A percentile compares a stretch with the other conserved stretches of the same genome.
Evolutionary conservation across 768 basidiomycete genomes (phyloP).

Genomic region (Suillus discolor): DNA sequence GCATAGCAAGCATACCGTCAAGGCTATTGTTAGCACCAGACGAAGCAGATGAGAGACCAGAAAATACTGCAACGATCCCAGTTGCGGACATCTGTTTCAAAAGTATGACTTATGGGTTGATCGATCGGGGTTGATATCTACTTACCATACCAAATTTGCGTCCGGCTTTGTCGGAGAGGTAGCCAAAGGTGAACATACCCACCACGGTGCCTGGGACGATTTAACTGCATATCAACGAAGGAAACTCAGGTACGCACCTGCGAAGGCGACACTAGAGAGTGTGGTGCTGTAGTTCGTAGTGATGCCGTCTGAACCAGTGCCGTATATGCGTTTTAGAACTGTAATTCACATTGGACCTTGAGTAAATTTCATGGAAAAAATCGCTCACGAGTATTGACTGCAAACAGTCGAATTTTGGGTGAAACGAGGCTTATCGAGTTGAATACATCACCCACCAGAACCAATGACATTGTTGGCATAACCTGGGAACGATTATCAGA

Average conservation of each 20-base stretch:
- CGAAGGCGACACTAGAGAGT: constrained; percentile 74
- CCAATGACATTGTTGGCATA: constrained; percentile 85
- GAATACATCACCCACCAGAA: constrained; percentile 51
- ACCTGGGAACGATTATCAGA: constrained; percentile 42
- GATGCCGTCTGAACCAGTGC: constrained; percentile 44
- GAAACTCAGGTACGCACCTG: constrained; percentile 75
- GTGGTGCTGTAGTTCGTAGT: constrained; percentile 56
- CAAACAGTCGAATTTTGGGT: constrained; percentile 7
- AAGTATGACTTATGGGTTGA: constrained; percentile 17
- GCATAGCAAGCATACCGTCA: constrained; percentile 72
- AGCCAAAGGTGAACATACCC: no score
- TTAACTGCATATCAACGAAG: constrained; percentile 64
- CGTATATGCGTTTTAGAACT: constrained; percentile 78
- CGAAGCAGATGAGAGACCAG: constrained; percentile 80
- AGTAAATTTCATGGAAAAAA: background rate
- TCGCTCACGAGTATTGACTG: constrained; percentile 69
- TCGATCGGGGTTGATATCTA: background rate
- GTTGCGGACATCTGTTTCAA: constrained; percentile 71
- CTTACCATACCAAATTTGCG: constrained; percentile 86
- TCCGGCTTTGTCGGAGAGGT: constrained; percentile 83
- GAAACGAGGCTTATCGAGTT: background rate
- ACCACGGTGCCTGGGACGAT: constrained; percentile 76
- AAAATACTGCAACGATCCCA: constrained; percentile 83
- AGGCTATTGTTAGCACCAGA: constrained; percentile 74
- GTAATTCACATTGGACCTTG: constrained; percentile 18